Evolutionary conservation across 225 moss, liverwort and hornwort species (phyloP).

Genomic region (Sphagnum contortum): DNA sequence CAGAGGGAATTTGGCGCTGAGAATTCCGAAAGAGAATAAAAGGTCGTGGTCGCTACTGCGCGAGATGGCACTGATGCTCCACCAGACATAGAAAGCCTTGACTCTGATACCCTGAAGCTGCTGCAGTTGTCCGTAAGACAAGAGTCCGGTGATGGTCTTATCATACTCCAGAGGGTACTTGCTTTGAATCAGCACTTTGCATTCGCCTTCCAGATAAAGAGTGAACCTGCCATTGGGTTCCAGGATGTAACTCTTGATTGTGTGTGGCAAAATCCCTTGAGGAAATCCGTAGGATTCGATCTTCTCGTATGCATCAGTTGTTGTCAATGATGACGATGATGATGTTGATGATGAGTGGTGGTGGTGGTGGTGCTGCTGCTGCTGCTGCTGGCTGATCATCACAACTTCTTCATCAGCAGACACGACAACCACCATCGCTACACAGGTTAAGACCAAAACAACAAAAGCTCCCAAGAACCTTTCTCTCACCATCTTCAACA

Average conservation of each 20-base stretch:
- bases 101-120: conserved; percentile 63
- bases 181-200: conserved; percentile 46
- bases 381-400: no score
- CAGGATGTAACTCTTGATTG: conserved; percentile 50
- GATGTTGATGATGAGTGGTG: no score
- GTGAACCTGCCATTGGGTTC: conserved; percentile 46
- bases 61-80: conserved; percentile 57
- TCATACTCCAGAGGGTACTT: conserved; percentile 79
- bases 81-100: conserved; percentile 75
- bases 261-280: conserved; percentile 66
- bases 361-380: no score
- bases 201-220: conserved; percentile 46
- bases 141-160: conserved; percentile 52
- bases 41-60: conserved; percentile 36
- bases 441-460: no score
- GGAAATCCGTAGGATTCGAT: conserved; percentile 72
- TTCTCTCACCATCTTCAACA: no score
- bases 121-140: conserved; percentile 52
- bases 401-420: no score
- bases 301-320: conserved; percentile 34
- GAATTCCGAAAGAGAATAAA: conserved; percentile 58
- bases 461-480: no score
- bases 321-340: background rate
- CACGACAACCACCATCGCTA: no score
- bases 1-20: conserved; percentile 57